These are phyloP conservation scores for Phytophthora cajani DNA, from an alignment of 352 stramenopile species.

Conservation along the genomic window DNA sequence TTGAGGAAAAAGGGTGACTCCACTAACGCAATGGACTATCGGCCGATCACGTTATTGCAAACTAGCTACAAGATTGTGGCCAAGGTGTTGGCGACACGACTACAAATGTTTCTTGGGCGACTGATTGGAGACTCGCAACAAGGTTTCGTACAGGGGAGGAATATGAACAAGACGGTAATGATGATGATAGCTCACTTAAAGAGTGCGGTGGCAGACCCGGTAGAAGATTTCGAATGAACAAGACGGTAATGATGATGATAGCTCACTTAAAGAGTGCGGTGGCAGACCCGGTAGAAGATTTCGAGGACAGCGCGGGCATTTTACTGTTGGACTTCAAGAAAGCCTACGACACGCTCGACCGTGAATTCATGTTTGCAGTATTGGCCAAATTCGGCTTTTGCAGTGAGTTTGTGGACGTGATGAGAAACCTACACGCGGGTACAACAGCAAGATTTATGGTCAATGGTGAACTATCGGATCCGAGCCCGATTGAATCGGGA, in stretches of 20 bases:
- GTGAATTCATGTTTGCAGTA: background rate
- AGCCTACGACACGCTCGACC: too few species aligned
- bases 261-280: background rate
- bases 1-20: background rate
- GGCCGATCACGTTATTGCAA: background rate
- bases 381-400: slow-evolving; percentile 2
- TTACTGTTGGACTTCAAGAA: background rate
- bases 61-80: background rate
- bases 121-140: background rate
- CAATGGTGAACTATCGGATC: slow-evolving; percentile 12
- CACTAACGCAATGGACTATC: background rate
- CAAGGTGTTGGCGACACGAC: background rate
- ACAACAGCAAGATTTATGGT: slow-evolving; percentile 13
- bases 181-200: background rate
- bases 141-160: background rate
- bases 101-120: background rate
- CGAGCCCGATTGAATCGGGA: background rate
- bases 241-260: background rate
- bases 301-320: background rate
- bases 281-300: background rate
- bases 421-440: background rate
- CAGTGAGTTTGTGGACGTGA: background rate
- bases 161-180: background rate
- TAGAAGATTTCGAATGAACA: background rate
- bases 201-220: background rate